A percentile compares a stretch with the other conserved stretches of the same genome.
phyloP scores from a whole-genome alignment of 2,329 filamentous ascomycete species.

The Fusarium multiceps region DNA sequence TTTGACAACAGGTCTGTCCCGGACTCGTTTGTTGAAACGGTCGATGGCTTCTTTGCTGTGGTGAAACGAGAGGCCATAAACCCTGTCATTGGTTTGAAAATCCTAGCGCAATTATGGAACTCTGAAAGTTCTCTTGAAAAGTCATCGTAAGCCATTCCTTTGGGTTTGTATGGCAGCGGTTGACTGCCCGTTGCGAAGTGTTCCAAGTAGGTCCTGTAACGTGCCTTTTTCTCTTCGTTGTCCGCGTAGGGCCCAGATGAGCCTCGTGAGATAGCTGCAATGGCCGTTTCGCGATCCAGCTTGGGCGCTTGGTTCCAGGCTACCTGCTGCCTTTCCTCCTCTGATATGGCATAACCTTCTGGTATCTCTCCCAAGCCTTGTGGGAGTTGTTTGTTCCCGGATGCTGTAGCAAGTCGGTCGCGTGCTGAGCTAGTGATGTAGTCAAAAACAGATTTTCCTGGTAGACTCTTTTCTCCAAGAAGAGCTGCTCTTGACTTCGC shows the following conservation, averaged over 20 bases:
- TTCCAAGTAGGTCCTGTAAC: conserved; percentile 86
- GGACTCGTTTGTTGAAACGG: conserved; percentile 38
- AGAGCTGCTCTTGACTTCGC: conserved; percentile 80
- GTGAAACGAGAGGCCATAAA: conserved; percentile 96
- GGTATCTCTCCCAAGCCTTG: conserved; percentile 80
- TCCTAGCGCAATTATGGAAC: conserved; percentile 72
- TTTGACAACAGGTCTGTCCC: conserved; percentile 45
- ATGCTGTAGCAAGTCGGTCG: conserved; percentile 78
- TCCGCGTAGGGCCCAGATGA: conserved; percentile 82
- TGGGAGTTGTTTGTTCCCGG: conserved; percentile 81
- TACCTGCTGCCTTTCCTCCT: conserved; percentile 70
- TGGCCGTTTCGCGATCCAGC: conserved; percentile 73
- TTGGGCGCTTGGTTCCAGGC: conserved; percentile 69
- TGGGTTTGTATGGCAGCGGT: conserved; percentile 63
- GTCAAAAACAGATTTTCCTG: conserved; percentile 95
- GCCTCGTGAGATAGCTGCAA: conserved; percentile 75
- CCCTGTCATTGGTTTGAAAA: conserved; percentile 93
- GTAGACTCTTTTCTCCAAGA: conserved; percentile 80
- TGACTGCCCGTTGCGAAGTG: conserved; percentile 65
- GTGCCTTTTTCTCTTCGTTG: conserved; percentile 79
- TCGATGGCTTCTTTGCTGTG: conserved; percentile 65
- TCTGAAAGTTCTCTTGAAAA: conserved; percentile 84
- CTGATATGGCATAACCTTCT: conserved; percentile 69
- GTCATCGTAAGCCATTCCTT: conserved; percentile 69
- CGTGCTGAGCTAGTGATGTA: conserved; percentile 84